Evolutionary conservation across 1,284 basidiomycete genomes (phyloP).

Genomic region (Ustilago nuda): DNA sequence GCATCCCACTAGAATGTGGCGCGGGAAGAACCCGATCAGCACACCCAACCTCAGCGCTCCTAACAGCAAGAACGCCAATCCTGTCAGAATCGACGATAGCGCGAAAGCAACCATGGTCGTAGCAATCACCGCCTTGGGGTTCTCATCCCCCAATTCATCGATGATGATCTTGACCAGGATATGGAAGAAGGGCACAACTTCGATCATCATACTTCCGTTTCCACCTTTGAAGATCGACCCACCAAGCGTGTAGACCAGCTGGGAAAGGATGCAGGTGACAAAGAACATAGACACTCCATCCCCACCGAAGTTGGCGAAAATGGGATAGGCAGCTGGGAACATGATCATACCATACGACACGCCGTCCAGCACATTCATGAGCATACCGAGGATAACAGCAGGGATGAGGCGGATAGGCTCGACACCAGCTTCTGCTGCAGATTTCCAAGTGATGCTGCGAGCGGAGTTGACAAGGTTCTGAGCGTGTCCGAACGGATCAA

Average conservation of each 20-base stretch:
- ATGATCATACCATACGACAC: conserved; percentile 83
- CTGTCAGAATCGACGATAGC: conserved; percentile 89
- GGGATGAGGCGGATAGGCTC: conserved; percentile 72
- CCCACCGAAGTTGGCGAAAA: conserved; percentile 84
- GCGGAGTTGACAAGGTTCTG: conserved; percentile 22
- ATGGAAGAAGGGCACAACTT: conserved; percentile 92
- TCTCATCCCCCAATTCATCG: conserved; percentile 78
- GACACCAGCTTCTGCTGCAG: conserved; percentile 43
- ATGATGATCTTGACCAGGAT: conserved; percentile 86
- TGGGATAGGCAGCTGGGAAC: conserved; percentile 80
- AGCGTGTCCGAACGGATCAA: conserved; percentile 20
- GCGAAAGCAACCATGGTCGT: conserved; percentile 92
- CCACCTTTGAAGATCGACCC: conserved; percentile 82
- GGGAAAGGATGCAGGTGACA: conserved; percentile 77
- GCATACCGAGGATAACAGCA: conserved; percentile 84
- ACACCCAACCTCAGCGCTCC: conserved; percentile 85
- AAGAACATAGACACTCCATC: conserved; percentile 85
- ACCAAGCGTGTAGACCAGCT: conserved; percentile 84
- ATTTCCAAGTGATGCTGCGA: conserved; percentile 52
- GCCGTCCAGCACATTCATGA: conserved; percentile 93
- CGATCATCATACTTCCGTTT: conserved; percentile 99
- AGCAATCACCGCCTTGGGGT: conserved; percentile 80
- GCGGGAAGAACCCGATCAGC: conserved; percentile 93
- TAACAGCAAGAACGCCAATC: conserved; percentile 69
- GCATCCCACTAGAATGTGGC: conserved; percentile 84